Percentiles rank a stretch among this genome's conserved stretches.
Conservation (phyloP, 306 rosid genomes). For the Quercus glauca region DNA sequence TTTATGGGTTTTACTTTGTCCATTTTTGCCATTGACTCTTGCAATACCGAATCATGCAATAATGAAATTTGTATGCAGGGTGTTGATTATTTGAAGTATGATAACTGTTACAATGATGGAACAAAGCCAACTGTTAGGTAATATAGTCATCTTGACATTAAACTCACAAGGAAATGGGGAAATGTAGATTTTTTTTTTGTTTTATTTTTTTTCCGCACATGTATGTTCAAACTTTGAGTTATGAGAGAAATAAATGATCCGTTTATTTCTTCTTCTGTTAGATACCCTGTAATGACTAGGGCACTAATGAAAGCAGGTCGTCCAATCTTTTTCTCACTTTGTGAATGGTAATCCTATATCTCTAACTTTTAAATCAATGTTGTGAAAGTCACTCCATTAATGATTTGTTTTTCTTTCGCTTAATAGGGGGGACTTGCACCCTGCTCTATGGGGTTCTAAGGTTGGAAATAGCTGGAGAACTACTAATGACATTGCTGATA, state of each 20-base stretch:
- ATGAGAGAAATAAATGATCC: neutral
- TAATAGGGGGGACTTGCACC: constrained; percentile 92
- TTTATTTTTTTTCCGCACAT: neutral
- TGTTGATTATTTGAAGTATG: constrained; percentile 96
- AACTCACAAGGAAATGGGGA: neutral
- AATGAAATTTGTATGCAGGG: constrained; percentile 49
- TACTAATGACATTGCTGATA: constrained; percentile 70
- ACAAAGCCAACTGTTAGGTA: constrained; percentile 77
- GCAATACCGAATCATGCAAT: neutral
- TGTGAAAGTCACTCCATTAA: neutral
- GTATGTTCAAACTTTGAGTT: neutral
- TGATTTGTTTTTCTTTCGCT: neutral
- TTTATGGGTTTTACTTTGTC: neutral
- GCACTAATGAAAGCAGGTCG: constrained; percentile 83
- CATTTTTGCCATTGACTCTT: neutral
- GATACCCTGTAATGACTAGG: constrained; percentile 89
- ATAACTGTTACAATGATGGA: constrained; percentile 73
- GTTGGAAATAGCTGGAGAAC: constrained; percentile 99
- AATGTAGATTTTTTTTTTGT: neutral
- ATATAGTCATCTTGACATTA: neutral
- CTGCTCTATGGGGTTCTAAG: constrained; percentile 83
- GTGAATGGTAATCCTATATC: constrained; percentile 71
- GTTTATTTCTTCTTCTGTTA: constrained; percentile 21
- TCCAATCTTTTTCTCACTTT: constrained; percentile 70
- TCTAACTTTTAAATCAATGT: neutral